Base-by-base conservation (phyloP, 2,329 filamentous ascomycete species). In the Lachnellula suecica region DNA sequence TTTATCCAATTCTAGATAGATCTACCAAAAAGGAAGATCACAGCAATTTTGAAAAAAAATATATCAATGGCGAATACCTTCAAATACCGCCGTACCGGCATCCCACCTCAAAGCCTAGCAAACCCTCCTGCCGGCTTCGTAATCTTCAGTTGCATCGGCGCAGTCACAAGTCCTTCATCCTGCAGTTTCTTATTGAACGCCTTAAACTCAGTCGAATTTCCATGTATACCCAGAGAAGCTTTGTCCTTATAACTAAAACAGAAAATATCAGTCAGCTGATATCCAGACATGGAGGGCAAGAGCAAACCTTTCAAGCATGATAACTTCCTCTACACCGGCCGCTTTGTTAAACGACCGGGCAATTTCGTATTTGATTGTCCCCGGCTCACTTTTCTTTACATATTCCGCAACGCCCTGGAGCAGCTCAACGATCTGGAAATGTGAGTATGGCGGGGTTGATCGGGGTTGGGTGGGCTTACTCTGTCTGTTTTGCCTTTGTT, bases 261-360 rank as follows among this genome's bases (percentile, higher is more conserved):
- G 5, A 20, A 4, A n/a, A 25, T 19, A 25, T 59, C n/a, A 58
- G 46, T 49, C 31, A 54, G 13, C 11, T 41, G 37, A 40, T 22
- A 25, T 4, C 8, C 13, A 10, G 47, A 49, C 13, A 24, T 5
- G 17, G 5, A 3, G 4, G 20, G 24, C 37, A 40, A 17, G 9
- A 46, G 48, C 51, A 15, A 43, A 66, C 66, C 44, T 66, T 52
- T 68, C 66, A 27, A 67, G 4, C 62, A 67, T 54, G 34, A 68
- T 55, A 1, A 68, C 44, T 40, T 66, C 58, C 17, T 65, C 62
- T 23, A 52, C 47, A 4, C 63, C 64, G n/a, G 52, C 53, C 35
- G 62, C 57, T 25, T 60, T 60, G 22, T 65, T 62, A 8, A 59
- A 52, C 24, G 59, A 56, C 15, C 58, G 50, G 1, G 53, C 49